phyloP scores from a whole-genome alignment of 2,329 filamentous ascomycete species.

The Chrysosphaeria jannelii region DNA sequence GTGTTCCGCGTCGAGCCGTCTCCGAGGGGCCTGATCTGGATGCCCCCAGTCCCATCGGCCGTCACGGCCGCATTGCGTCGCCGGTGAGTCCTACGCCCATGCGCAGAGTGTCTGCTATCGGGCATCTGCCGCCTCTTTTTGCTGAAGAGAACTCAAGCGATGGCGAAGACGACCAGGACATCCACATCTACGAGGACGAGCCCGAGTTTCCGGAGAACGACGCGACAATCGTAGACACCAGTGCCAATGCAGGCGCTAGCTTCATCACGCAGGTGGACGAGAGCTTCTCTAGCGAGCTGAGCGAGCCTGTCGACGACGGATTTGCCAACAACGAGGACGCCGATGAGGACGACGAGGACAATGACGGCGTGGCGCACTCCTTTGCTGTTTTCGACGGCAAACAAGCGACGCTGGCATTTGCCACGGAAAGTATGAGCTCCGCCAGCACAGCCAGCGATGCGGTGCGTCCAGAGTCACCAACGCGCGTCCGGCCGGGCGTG shows the following conservation, averaged over 20 bases:
- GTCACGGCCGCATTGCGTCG: slow-evolving; percentile 29
- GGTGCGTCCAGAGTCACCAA: slow-evolving; percentile 1
- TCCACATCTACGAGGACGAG: slow-evolving; percentile 45
- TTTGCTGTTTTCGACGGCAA: slow-evolving; percentile 76
- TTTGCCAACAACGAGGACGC: slow-evolving; percentile 42
- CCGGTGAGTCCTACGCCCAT: slow-evolving; percentile 37
- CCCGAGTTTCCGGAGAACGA: slow-evolving; percentile 12
- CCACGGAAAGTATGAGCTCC: slow-evolving; percentile 19
- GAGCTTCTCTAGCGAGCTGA: slow-evolving; percentile 26
- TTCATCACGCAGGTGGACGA: slow-evolving; percentile 19
- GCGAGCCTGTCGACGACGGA: slow-evolving; percentile 23
- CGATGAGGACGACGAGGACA: slow-evolving; percentile 63
- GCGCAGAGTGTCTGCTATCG: slow-evolving; percentile 12
- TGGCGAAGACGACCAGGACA: slow-evolving; percentile 8
- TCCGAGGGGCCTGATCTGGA: neutral
- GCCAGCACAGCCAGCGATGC: neutral
- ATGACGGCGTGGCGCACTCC: slow-evolving; percentile 74
- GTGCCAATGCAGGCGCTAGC: slow-evolving; percentile 10
- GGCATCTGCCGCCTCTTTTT: slow-evolving; percentile 15
- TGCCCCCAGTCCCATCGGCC: slow-evolving; percentile 21
- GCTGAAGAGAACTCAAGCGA: slow-evolving; percentile 8
- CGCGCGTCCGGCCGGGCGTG: slow-evolving; percentile 1
- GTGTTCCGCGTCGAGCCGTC: slow-evolving; percentile 6
- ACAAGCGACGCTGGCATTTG: slow-evolving; percentile 68
- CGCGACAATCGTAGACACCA: slow-evolving; percentile 4